Base-by-base conservation (phyloP, 768 basidiomycete species). In the Suillus subaureus region DNA sequence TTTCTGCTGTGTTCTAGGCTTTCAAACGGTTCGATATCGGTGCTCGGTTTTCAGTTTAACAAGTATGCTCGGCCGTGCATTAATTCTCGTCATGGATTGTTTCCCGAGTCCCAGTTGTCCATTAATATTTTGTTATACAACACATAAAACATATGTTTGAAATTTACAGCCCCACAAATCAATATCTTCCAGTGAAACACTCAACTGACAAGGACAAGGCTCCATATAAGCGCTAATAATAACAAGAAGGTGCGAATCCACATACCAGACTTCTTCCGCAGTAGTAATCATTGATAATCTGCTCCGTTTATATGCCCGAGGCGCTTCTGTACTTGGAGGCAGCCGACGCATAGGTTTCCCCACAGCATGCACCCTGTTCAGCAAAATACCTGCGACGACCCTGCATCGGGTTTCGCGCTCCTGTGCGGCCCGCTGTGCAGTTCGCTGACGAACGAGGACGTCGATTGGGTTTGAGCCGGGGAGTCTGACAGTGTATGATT, bases 331-430 rank as follows among this genome's bases (percentile, higher is more conserved):
- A 39, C 73, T 68, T 15, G 72, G 74, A 5, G 77, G 76, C 42
- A 77, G 67, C 64, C 83, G 75, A n/a, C 85, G 77, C 79, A 84
- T 79, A 1, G 86, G 86, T 64, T 79, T 80, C n/a, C 86, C 85
- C 4, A 81, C 81, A 0, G 79, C 81, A 66, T 82, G 82, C 42
- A 85, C 82, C 26, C 87, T 79, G 69, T 83, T 84, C 33, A 89
- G 78, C 39, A 89, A 73, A 55, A 86, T 86, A 23, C 84, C 85
- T 3, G 87, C 87, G 1, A 89, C 86, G 62, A 87, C 80, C 70
- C 80, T 81, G 65, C 83, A 80, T 16, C 81, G 78, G 6, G 80
- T 78, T 63, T 81, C 81, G 66, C 73, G 77, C 63, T 80, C 79
- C 73, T 72, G 73, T 58, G 70, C 76, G 69, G 67, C 67, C 43